Base-by-base conservation (phyloP, 2,329 filamentous ascomycete genomes). In the Penicillium sp. region DNA sequence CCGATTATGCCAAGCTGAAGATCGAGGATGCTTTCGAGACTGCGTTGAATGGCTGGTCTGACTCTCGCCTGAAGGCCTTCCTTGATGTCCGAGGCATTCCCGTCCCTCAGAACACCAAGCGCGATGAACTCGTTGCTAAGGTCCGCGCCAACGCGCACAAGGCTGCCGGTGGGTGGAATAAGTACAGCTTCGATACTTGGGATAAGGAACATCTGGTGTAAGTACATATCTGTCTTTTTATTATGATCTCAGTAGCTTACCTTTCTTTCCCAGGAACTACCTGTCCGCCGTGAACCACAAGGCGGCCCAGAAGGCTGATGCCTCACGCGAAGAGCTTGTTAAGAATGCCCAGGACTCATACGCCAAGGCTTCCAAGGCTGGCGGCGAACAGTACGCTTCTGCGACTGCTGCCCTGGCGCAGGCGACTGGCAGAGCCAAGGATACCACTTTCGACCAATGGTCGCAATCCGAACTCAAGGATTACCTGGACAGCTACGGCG, bases 111-210 rank as follows among this genome's bases (percentile, higher is more conserved):
- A 78, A 75, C 29, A 83, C 85, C 56, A 90, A 86, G 76, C 82
- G 82, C 38, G 87, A 91, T 64, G 84, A 91, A 68, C 84, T 93
- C 23, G 77, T 89, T 38, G 87, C 88, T 29, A 79, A 87, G 55
- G 90, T 91, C n/a, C 84, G 89, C 63, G 83, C 88, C 66, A 79
- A 90, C 69, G 79, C 83, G 27, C 86, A 91, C 76, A 87, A 88
- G 74, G 87, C 86, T 45, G 80, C 85, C 9, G 79, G 79, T 46
- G 85, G 84, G 18, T 90, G 83, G 77, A 87, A 78, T 56, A 83
- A 86, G 3, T 92, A 89, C 88, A 90, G 86, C 16, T 91, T 91
- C 69, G 88, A 92, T 62, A 90, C 90, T 58, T 86, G 88, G 73
- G 88, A 84, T 38, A 79, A 81, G 50, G 86, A 90, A 3, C 88